Evolutionary conservation across 352 stramenopile species (phyloP), one percentile per base, ranked within the genome.

Genomic region (Plasmopara muralis): DNA sequence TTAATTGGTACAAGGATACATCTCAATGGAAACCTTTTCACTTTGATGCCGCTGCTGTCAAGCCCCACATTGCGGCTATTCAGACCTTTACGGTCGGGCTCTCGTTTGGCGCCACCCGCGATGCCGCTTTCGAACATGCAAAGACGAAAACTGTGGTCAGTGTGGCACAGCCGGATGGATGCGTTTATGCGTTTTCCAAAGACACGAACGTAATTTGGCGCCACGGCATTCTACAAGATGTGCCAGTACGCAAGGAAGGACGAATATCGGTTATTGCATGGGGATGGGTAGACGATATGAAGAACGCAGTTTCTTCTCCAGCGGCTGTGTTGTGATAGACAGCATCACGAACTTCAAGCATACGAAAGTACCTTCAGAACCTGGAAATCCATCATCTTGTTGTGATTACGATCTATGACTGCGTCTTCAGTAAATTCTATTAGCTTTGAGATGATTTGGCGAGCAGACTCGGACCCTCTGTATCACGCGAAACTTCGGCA

Each of bases 1-100:
- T 98, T 59, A 98, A 98, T 70, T 98, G 90, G 90, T 97, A 97
- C 74, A 80, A 87, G 48, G 89, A 97, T 72, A 87, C 75, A 45
- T 86, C 71, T 4, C 84, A 97, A 73, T 98, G 92, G 89, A 97
- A 97, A 60, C 87, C 87, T 28, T 96, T 96, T 68, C 87, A 97
- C 70, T 94, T 95, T 57, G 89, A 97, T 60, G 87, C 80, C 5
- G 87, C 89, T 2, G 93, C 90, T n/a, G 95, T 96, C 50, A 98
- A 98, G 74, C 85, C 85, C 0, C 68, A 93, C 57, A 82, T 95
- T 54, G 93, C 90, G 1, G 80, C 70, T 16, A 95, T 86, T 53
- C 90, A 98, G 65, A 98, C 97, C 20, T 60, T 97, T 53, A 97
- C 93, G 20, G 83, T 98, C n/a, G 91, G 83, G 35, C 85, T 96